Conservation (phyloP, 345 rosid species). For the Camelina neglecta region DNA sequence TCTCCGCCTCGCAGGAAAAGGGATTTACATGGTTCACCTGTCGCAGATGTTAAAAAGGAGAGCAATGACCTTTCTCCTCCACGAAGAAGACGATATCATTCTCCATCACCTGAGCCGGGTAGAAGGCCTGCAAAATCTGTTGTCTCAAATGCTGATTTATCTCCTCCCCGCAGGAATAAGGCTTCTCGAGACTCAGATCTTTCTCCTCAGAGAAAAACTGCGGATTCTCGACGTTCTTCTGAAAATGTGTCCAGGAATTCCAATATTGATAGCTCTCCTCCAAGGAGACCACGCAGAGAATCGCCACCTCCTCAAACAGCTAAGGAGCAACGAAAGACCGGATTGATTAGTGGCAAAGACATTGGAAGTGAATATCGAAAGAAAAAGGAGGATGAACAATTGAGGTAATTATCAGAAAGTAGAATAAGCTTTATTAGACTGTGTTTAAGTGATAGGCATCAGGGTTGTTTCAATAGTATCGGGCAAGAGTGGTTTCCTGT, state of each 20-base stretch:
- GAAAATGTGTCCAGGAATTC: conserved; percentile 36
- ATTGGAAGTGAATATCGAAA: conserved; percentile 61
- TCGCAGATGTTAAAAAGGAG: conserved; percentile 39
- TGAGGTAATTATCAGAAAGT: conserved; percentile 51
- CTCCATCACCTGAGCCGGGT: conserved; percentile 43
- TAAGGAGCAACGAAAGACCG: conserved; percentile 59
- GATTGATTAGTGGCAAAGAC: conserved; percentile 73
- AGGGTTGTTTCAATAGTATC: background rate
- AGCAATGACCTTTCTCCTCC: conserved; percentile 42
- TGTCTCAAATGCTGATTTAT: conserved; percentile 46
- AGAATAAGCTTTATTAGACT: background rate
- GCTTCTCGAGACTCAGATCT: conserved; percentile 51
- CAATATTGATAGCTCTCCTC: conserved; percentile 59
- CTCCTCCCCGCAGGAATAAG: conserved; percentile 46
- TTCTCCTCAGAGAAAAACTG: conserved; percentile 58
- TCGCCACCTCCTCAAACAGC: conserved; percentile 45
- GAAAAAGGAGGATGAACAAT: conserved; percentile 60
- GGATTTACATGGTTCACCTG: conserved; percentile 31
- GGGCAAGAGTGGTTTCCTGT: background rate
- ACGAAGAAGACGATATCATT: conserved; percentile 36
- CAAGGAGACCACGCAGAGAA: conserved; percentile 58
- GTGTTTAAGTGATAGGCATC: conserved; percentile 10
- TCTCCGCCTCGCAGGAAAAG: conserved; percentile 48
- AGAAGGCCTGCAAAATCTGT: conserved; percentile 34
- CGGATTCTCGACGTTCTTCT: conserved; percentile 33